Conservation (phyloP, 2,329 filamentous ascomycete genomes). For the Colletotrichum coccodes region DNA sequence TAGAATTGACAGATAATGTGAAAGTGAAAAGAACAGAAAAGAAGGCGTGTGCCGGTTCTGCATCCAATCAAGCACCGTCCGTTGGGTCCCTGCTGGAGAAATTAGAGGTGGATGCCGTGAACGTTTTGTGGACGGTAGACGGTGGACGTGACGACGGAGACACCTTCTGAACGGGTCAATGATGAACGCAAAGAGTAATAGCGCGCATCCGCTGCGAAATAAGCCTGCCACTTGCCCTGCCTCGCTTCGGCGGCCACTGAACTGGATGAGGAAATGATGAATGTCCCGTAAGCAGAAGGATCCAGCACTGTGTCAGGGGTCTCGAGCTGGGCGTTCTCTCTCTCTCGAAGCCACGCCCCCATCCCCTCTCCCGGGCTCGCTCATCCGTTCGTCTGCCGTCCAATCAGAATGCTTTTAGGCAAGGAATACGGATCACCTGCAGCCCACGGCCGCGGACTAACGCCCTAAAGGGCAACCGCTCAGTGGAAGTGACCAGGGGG, state of each 20-base stretch:
- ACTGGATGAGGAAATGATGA: conserved; percentile 25
- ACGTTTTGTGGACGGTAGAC: background rate
- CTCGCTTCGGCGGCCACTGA: conserved; percentile 10
- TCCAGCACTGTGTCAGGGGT: conserved; percentile 24
- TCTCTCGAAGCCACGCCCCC: background rate
- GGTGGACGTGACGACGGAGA: background rate
- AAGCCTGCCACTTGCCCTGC: background rate
- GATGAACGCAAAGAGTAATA: background rate
- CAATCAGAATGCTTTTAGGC: conserved; percentile 2
- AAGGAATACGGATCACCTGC: background rate
- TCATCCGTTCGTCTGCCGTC: background rate
- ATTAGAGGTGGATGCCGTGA: background rate
- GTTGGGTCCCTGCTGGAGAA: background rate
- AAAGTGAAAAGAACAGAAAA: background rate
- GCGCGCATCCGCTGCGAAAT: background rate
- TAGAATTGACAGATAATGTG: too few species aligned
- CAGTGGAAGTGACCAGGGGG: background rate
- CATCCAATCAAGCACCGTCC: background rate
- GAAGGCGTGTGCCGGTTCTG: background rate
- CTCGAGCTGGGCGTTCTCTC: conserved; percentile 4
- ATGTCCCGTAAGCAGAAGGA: background rate
- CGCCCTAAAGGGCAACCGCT: conserved; percentile 6
- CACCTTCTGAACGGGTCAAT: conserved; percentile 5
- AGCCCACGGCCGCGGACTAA: conserved; percentile 5
- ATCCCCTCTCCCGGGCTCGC: background rate